A percentile compares a stretch with the other conserved stretches of the same genome.
phyloP scores from a whole-genome alignment of 2,329 filamentous ascomycete species.

The Colletotrichum sp. region DNA sequence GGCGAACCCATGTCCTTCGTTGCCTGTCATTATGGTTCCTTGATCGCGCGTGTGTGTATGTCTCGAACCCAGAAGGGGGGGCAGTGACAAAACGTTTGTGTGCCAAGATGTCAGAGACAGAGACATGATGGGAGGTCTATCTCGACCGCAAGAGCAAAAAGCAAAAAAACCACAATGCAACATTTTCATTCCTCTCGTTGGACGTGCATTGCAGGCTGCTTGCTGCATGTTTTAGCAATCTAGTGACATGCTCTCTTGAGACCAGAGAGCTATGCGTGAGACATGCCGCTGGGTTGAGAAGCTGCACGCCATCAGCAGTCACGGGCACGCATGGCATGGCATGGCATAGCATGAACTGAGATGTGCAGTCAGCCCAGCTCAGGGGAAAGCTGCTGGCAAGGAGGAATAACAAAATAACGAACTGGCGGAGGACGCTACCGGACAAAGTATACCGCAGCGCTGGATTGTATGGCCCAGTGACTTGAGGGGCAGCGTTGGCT shows the following conservation, averaged over 20 bases:
- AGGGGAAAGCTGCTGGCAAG: not conserved
- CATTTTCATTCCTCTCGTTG: not conserved
- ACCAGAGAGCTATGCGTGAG: not conserved
- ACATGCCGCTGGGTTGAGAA: not conserved
- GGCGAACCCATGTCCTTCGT: not conserved
- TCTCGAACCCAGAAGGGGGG: not conserved
- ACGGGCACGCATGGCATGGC: not conserved
- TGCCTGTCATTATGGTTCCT: slow-evolving; percentile 7
- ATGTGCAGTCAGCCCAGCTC: not conserved
- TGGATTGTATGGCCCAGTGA: not conserved
- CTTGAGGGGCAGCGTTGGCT: not conserved
- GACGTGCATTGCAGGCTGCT: not conserved
- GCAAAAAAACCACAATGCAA: not conserved
- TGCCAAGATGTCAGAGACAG: not conserved
- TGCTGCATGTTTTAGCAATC: not conserved
- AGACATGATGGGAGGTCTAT: not conserved
- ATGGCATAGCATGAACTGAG: not conserved
- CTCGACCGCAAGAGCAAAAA: slow-evolving; percentile 2
- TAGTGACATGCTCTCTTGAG: not conserved
- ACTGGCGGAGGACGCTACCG: not conserved
- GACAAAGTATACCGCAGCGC: not conserved
- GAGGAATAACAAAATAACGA: not conserved
- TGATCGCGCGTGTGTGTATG: not conserved
- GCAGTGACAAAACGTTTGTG: not conserved
- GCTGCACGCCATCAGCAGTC: not conserved